Evolutionary conservation across 2,329 filamentous ascomycete species (phyloP), one percentile per base, ranked within the genome.

Genomic region (Fusarium denticulatum): DNA sequence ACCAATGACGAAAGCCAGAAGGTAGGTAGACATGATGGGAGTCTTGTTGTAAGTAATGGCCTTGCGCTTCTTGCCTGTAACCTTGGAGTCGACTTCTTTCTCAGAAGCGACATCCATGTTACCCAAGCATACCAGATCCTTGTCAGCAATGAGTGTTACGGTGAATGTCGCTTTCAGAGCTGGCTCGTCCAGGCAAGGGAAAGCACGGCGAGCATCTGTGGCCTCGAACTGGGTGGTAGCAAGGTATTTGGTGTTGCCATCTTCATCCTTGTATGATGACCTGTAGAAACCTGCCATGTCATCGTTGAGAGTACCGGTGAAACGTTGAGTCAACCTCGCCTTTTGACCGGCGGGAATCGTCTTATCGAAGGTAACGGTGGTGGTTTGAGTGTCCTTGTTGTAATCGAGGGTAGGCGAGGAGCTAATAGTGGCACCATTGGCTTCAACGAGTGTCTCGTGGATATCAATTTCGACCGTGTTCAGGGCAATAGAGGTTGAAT

Each of bases 251-350:
- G 92, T 91, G 68, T 90, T 90, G 43, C 96, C 96, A 79, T 96
- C 91, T 55, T 89, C 84, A 69, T 90, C 91, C 86, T 96, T 97
- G 87, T 96, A 98, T 12, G 94, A 97, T 4, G 95, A 97, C 66
- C 96, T 91, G 85, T 98, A 98, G 88, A 98, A 98, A 53, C 96
- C 96, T 55, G 95, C 95, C 94, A 98, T 97, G 84, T 96, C 96
- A 82, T 97, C 94, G 82, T 97, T 97, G 79, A 97, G 85, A 47
- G 87, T 88, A 45, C 95, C 95, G 15, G 89, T 91, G 83, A 97
- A 97, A 49, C 82, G 81, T 65, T 88, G 83, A 40, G 82, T 82
- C 60, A 76, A 89, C 90, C 78, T 91, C 26, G 93, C 94, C 86
- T 95, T 95, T 79, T 89, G 88, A 30, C 93, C 94, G 71, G 93